Conservation (phyloP, 768 basidiomycete genomes). For the Xerocomellus dryophilus region DNA sequence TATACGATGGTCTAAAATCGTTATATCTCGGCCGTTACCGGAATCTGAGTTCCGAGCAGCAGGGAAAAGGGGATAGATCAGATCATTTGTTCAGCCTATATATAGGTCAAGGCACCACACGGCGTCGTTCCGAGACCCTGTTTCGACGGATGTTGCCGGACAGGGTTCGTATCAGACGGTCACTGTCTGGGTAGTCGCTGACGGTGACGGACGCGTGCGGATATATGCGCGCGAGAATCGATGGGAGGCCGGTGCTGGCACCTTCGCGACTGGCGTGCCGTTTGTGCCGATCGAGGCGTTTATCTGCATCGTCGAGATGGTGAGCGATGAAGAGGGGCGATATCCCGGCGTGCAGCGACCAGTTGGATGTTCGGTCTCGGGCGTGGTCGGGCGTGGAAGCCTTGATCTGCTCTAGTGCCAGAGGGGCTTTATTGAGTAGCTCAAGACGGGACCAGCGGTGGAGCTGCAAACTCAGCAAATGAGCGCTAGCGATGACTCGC, state of each 20-base stretch:
- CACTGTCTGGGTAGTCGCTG: conserved; percentile 66
- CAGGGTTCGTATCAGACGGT: conserved; percentile 54
- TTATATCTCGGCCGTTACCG: too few species aligned
- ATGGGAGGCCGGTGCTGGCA: too few species aligned
- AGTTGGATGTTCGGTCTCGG: conserved; percentile 61
- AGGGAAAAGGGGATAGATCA: too few species aligned
- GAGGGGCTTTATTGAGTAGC: conserved; percentile 35
- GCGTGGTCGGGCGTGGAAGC: conserved; percentile 53
- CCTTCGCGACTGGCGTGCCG: conserved; percentile 12
- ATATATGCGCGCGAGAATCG: too few species aligned
- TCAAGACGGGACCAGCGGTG: conserved; percentile 51
- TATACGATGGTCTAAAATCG: too few species aligned
- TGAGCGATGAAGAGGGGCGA: conserved; percentile 67
- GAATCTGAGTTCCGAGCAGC: too few species aligned
- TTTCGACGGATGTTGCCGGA: conserved; percentile 56
- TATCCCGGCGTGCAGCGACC: conserved; percentile 67
- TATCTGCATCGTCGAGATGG: conserved; percentile 51
- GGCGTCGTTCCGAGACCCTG: conserved; percentile 44
- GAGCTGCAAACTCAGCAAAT: too few species aligned
- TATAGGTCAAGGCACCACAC: conserved; percentile 45
- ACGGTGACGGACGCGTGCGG: conserved; percentile 55
- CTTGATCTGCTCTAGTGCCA: conserved; percentile 32
- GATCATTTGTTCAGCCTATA: too few species aligned
- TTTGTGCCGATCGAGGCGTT: conserved; percentile 14
- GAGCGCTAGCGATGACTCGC: too few species aligned